Evolutionary conservation across 805 yeast genomes (phyloP), one percentile per base, ranked within the genome.

Genomic region (Monosporozyma siamensis): DNA sequence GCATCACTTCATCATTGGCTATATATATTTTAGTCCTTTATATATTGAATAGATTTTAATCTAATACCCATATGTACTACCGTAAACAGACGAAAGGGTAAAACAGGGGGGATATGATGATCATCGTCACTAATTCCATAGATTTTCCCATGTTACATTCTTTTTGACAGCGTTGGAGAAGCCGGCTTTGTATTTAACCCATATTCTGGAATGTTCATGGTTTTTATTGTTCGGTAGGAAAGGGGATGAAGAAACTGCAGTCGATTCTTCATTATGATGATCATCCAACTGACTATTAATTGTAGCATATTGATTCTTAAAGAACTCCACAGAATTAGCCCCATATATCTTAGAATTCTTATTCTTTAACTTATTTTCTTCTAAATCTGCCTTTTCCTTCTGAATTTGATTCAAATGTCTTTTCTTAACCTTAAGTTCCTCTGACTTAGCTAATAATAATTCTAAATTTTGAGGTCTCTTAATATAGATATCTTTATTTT

Each of bases 151-250:
- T 17, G 80, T 75, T 20, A 88, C 77, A 42, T 80, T 83, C 54
- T 85, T 86, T 26, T 94, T 66, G 2, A 88, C 97, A 0, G 97
- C 97, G 59, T 86, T 82, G 4, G 95, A 83, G 55, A 82, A 88
- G 0, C 97, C 97, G 63, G 88, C 96, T 48, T 82, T 83, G 56
- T 80, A 87, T 55, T 82, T 86, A n/a, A 88, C 84, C 96, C 96
- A 88, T 37, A 78, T 70, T 53, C 48, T 41, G 55, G 37, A 17
- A 23, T 36, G 23, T 20, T 43, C 45, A 22, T 39, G 11, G 22
- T 39, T 25, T 21, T 29, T 29, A 14, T 29, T 20, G 17, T 10
- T 29, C 7, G 17, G 20, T 7, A 11, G 20, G 6, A 11, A 8
- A 6, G 12, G 25, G 25, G 25, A 23, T 6, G 29, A 17, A 15